Conservation (phyloP, 1,139 yeast genomes). For the Sporopachydermia cereana region DNA sequence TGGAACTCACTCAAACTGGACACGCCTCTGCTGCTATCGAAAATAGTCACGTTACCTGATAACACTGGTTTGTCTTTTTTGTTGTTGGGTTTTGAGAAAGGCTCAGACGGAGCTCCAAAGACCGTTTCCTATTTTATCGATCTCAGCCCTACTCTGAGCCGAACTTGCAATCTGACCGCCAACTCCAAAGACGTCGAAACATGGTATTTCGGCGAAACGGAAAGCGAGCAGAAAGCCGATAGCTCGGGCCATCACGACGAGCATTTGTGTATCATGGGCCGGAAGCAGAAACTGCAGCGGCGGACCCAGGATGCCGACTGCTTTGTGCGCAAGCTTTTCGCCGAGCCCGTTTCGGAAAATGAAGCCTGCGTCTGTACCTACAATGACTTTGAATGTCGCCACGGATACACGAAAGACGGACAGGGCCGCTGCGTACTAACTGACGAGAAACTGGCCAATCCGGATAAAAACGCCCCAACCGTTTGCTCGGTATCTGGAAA, state of each 20-base stretch:
- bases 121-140: background rate
- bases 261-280: conserved; percentile 67
- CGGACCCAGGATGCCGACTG: conserved; percentile 63
- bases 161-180: background rate
- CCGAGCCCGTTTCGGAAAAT: conserved; percentile 44
- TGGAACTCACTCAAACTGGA: conserved; percentile 50
- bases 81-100: background rate
- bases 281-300: conserved; percentile 51
- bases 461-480: too few relatives aligned
- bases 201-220: background rate
- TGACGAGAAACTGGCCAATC: conserved; percentile 41
- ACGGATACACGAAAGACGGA: conserved; percentile 35
- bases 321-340: conserved; percentile 47
- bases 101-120: background rate
- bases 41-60: background rate
- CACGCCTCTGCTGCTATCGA: background rate
- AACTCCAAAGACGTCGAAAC: background rate
- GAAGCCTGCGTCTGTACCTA: conserved; percentile 57
- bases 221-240: background rate
- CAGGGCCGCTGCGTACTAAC: background rate
- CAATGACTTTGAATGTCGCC: conserved; percentile 63
- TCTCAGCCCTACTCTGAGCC: background rate
- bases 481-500: conserved; percentile 6
- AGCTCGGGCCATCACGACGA: conserved; percentile 23
- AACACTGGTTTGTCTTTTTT: background rate